Evolutionary conservation across 2,329 filamentous ascomycete genomes (phyloP).

Genomic region (Bipolaris victoriae): DNA sequence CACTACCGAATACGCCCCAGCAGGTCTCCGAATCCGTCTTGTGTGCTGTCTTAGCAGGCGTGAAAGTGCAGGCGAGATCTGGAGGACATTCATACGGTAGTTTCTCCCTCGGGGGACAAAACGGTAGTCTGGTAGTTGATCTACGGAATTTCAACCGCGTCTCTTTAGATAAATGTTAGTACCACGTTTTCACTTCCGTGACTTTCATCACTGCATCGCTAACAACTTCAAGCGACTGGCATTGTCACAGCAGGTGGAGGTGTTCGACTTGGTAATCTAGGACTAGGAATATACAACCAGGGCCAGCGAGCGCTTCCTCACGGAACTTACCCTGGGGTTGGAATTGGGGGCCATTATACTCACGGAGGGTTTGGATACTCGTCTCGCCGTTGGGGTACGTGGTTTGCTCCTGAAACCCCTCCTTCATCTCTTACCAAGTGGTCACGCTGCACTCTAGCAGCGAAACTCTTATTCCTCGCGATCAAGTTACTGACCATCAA

Average conservation of each 20-base stretch:
- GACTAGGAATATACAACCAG: conserved; percentile 28
- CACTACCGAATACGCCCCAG: conserved; percentile 56
- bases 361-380: conserved; percentile 37
- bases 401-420: neutral
- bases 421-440: neutral
- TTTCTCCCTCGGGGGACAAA: conserved; percentile 53
- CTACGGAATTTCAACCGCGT: conserved; percentile 29
- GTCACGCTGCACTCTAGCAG: neutral
- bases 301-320: conserved; percentile 52
- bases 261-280: conserved; percentile 51
- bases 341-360: conserved; percentile 34
- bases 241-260: conserved; percentile 55
- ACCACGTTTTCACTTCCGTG: conserved; percentile 45
- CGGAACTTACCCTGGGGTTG: conserved; percentile 55
- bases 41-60: conserved; percentile 56
- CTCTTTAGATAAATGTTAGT: conserved; percentile 47
- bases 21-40: conserved; percentile 62
- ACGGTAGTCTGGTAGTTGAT: conserved; percentile 49
- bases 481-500: neutral
- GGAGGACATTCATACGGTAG: conserved; percentile 66
- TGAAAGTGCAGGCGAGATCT: conserved; percentile 63
- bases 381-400: conserved; percentile 29
- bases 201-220: neutral
- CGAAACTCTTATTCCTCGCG: neutral
- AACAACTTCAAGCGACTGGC: conserved; percentile 29